phyloP scores from a whole-genome alignment of 805 yeast species.

The Saccharomyces mikatae region DNA sequence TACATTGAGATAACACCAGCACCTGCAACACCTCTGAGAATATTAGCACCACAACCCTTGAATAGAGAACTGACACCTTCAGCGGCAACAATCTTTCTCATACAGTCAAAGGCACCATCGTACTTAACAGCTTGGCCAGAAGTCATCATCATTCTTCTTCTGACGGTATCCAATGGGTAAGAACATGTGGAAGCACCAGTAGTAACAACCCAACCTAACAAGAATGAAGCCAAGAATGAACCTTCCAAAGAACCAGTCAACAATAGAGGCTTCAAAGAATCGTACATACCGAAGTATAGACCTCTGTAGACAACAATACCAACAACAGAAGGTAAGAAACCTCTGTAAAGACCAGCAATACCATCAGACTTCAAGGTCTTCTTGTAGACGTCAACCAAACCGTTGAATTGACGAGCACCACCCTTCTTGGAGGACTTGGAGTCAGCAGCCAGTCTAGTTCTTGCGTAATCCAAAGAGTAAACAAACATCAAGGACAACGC shows the following conservation, averaged over 20 bases:
- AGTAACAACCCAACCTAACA: slow-evolving; percentile 95
- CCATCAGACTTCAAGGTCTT: slow-evolving; percentile 94
- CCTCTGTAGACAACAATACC: slow-evolving; percentile 99
- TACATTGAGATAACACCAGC: slow-evolving; percentile 98
- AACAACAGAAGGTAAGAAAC: slow-evolving; percentile 96
- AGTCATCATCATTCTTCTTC: slow-evolving; percentile 99
- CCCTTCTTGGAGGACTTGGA: slow-evolving; percentile 79
- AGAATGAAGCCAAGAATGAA: slow-evolving; percentile 90
- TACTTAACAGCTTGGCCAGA: slow-evolving; percentile 98
- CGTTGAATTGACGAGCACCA: slow-evolving; percentile 96
- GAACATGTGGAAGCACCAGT: slow-evolving; percentile 98
- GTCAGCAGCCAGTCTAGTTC: slow-evolving; percentile 98
- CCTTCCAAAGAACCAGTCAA: slow-evolving; percentile 92
- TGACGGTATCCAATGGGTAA: slow-evolving; percentile 97
- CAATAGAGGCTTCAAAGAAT: slow-evolving; percentile 91
- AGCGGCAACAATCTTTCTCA: slow-evolving; percentile 85
- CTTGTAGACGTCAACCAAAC: slow-evolving; percentile 92
- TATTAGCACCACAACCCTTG: slow-evolving; percentile 99
- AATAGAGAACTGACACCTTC: slow-evolving; percentile 90
- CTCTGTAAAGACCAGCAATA: slow-evolving; percentile 97
- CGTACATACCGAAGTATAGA: slow-evolving; percentile 96
- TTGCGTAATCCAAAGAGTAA: slow-evolving; percentile 89
- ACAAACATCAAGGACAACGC: slow-evolving; percentile 37
- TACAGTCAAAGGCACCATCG: slow-evolving; percentile 90
- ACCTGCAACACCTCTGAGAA: slow-evolving; percentile 99